phyloP scores from a whole-genome alignment of 2,329 filamentous ascomycete species.

The Fusarium burgessii region DNA sequence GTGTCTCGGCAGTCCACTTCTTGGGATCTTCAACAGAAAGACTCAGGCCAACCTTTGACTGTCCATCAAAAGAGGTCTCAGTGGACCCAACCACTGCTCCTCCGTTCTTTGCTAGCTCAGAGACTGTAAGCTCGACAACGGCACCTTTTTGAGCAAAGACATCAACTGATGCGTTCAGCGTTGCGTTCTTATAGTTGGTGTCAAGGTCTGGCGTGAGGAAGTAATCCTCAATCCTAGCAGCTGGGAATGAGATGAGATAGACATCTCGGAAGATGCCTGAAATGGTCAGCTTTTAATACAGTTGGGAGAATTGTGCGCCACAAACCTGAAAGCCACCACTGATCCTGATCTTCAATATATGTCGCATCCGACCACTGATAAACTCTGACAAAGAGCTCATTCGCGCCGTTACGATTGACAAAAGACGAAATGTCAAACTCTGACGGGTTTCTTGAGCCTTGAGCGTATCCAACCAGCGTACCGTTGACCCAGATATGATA shows the following conservation, averaged over 20 bases:
- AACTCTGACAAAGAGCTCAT: constrained; percentile 72
- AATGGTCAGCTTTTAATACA: constrained; percentile 53
- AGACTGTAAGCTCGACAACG: constrained; percentile 57
- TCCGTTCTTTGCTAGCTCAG: constrained; percentile 50
- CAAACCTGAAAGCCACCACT: constrained; percentile 76
- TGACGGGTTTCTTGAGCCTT: constrained; percentile 75
- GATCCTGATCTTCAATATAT: constrained; percentile 78
- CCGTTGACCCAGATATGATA: constrained; percentile 79
- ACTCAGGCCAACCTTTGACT: constrained; percentile 53
- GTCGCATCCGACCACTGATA: constrained; percentile 78
- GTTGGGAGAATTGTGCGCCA: constrained; percentile 59
- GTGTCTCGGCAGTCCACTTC: constrained; percentile 77
- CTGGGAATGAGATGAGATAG: constrained; percentile 68
- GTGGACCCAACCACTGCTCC: constrained; percentile 52
- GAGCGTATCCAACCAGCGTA: constrained; percentile 72
- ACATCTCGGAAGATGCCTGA: constrained; percentile 75
- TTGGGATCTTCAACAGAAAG: constrained; percentile 64
- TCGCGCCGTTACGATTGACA: constrained; percentile 56
- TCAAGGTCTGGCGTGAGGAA: constrained; percentile 69
- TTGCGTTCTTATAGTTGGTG: constrained; percentile 61
- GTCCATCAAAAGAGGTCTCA: constrained; percentile 44
- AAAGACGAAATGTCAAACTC: constrained; percentile 74
- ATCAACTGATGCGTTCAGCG: constrained; percentile 59
- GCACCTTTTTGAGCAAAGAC: constrained; percentile 52
- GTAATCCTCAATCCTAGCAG: constrained; percentile 67